Base-by-base conservation (phyloP, 2,329 filamentous ascomycete genomes). In the Aspergillus pseudoterreus region DNA sequence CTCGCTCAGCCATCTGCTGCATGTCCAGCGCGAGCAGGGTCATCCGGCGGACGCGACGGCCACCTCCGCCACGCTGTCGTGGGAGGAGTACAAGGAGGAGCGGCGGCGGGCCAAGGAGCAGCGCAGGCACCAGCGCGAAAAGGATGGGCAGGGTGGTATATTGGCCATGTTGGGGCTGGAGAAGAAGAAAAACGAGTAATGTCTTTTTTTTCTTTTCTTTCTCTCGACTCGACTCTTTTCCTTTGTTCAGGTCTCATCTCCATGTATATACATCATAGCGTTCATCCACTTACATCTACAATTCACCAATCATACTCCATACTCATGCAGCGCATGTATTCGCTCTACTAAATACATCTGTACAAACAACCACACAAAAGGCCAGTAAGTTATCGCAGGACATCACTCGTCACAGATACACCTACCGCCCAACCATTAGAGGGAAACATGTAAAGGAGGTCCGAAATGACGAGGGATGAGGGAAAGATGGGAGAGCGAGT, bases 71-170 rank as follows among this genome's bases (percentile, higher is more conserved):
- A 55, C 56, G 38, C 42, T 64, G 22, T 67, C 68, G 19, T 71
- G 68, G 68, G 68, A 71, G 12, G 64, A 70, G 24, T 66, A 67
- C 44, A 70, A 66, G 54, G 60, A 54, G 11, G 61, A 68, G 41
- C 56, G 60, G 3, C 61, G 59, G 32, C 63, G 54, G 14, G 63
- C 61, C 22, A 64, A 61, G 42, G 64, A 67, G 57, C 52, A 63
- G 41, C 66, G 63, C 21, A 63, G 52, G 51, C 59, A 33, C 17
- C 52, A 54, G 43, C 58, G 57, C n/a, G 57, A 57, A 54, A 50
- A 51, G 36, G 51, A 47, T n/a, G 63, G 60, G 14, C 53, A 50
- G 17, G 57, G 4, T 22, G 58, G 2, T 45, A 6, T 51, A n/a
- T 44, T 53, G 36, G 53, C 53, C 0, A 45, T 56, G 45, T n/a